These are phyloP conservation scores for Neoboletus brunneissimus DNA, from an alignment of 768 basidiomycete species.

Conservation along the genomic window DNA sequence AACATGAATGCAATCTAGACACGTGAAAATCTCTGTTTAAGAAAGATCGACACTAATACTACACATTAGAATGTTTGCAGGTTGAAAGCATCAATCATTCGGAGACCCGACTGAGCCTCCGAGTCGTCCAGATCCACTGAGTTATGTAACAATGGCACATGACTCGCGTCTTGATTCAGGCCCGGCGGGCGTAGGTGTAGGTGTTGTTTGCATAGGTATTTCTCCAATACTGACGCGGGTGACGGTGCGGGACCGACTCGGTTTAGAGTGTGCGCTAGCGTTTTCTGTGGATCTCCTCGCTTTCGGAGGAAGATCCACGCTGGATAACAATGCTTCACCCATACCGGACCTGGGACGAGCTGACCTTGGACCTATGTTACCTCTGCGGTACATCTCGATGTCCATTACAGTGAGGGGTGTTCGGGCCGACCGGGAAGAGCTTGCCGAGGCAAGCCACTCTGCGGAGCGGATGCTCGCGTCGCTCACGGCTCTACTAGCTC, in stretches of 20 bases:
- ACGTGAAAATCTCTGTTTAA: not conserved
- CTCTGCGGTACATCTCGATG: constrained; percentile 29
- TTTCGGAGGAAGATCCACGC: not conserved
- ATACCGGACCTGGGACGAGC: not conserved
- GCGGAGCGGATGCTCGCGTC: constrained; percentile 31
- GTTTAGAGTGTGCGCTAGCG: not conserved
- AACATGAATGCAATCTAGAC: not conserved
- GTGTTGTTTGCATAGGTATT: constrained; percentile 37
- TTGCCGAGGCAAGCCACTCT: constrained; percentile 30
- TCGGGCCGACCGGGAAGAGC: constrained; percentile 7
- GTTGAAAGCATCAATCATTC: not conserved
- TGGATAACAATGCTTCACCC: not conserved
- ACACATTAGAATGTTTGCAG: constrained; percentile 6
- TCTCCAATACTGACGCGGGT: constrained; percentile 34
- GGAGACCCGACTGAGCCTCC: constrained; percentile 10
- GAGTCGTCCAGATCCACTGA: constrained; percentile 27
- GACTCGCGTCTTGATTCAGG: constrained; percentile 26
- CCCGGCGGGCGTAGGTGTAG: constrained; percentile 27
- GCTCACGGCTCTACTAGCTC: constrained; percentile 24
- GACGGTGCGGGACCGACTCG: constrained; percentile 11
- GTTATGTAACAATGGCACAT: constrained; percentile 29
- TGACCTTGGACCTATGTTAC: constrained; percentile 6
- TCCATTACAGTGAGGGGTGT: constrained; percentile 17
- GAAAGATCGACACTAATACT: constrained; percentile 10
- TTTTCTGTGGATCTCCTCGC: constrained; percentile 7